These are phyloP conservation scores for Peziza echinospora DNA, from an alignment of 495 filamentous ascomycete genomes.

Conservation along the genomic window DNA sequence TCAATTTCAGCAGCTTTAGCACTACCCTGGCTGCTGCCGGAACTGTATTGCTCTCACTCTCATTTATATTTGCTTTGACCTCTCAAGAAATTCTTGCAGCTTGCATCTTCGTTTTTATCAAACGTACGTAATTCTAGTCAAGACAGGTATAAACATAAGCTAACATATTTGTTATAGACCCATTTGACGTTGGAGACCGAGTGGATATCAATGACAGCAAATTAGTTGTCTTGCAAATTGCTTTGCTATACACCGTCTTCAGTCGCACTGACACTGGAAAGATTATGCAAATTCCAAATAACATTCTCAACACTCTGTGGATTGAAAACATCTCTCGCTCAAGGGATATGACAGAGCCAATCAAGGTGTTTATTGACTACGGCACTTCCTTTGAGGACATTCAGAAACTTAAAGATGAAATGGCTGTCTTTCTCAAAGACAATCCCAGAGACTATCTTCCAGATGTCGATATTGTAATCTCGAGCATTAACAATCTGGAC, in stretches of 20 bases:
- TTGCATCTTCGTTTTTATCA: constrained; percentile 96
- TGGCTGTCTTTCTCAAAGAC: constrained; percentile 67
- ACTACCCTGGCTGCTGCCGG: constrained; percentile 85
- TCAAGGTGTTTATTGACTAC: constrained; percentile 58
- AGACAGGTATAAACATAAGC: no score
- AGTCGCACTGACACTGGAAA: constrained; percentile 61
- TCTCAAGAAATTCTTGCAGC: constrained; percentile 85
- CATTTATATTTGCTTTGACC: constrained; percentile 81
- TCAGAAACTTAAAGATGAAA: constrained; percentile 54
- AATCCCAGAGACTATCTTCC: constrained; percentile 83
- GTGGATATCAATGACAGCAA: constrained; percentile 58
- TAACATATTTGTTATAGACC: constrained; percentile 2
- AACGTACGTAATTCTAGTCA: constrained; percentile 45
- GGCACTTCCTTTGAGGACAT: constrained; percentile 77
- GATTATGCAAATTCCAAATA: constrained; percentile 75
- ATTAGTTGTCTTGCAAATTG: constrained; percentile 79
- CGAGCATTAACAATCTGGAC: constrained; percentile 65
- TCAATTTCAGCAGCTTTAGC: constrained; percentile 63
- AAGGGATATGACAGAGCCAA: constrained; percentile 74
- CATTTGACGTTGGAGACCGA: constrained; percentile 79
- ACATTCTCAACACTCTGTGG: constrained; percentile 71
- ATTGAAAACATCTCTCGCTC: constrained; percentile 80
- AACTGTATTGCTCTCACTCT: constrained; percentile 78
- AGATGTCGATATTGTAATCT: constrained; percentile 55
- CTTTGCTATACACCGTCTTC: constrained; percentile 84